Evolutionary conservation across 768 basidiomycete species (phyloP), one percentile per base, ranked within the genome.

Genomic region (Leccinellum albellum): DNA sequence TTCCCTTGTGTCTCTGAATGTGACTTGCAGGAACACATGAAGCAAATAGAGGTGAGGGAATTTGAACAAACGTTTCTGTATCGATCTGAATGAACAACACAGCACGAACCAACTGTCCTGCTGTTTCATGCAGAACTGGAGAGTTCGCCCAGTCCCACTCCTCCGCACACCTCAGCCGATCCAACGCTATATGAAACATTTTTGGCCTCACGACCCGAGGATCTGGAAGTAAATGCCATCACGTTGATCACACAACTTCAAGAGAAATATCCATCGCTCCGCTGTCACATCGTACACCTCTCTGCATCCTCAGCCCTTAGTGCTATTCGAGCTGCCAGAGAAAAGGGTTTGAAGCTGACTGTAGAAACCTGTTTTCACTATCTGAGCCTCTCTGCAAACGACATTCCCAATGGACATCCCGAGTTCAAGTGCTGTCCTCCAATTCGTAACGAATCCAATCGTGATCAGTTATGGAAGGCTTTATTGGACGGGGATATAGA

Each of bases 301-400:
- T 94, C 94, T 51, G 89, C 95, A 5, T 80, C 94, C 5, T 76
- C 80, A 21, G 92, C 94, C 6, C 82, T 99, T 20, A 90, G 88
- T 3, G 62, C 83, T 37, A 84, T 98, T 58, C 82, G 83, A 42
- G 77, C 81, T 48, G 94, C 94, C 4, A 85, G 79, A 64, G 69
- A 75, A 1, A 74, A 81, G 1, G 84, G 88, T 0, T 72, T 84
- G 32, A 85, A 86, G 9, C 75, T 99, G 51, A 93, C 94, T 0
- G 91, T 94, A 50, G 96, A 99, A 78, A 99, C 96, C 1, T 98
- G 95, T 73, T 98, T 96, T 75, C 96, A 99, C 73, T 99, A 99
- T 75, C 84, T 98, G 21, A 85, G 85, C 63, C 82, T 97, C 8
- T 76, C 82, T 40, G 80, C 93, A 0, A 81, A 85, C 53, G 74